A percentile compares a stretch with the other conserved stretches of the same genome.
These are phyloP conservation scores for Yamadazyma kanchanaburiensis DNA, from an alignment of 1,139 yeast genomes.

Conservation along the genomic window DNA sequence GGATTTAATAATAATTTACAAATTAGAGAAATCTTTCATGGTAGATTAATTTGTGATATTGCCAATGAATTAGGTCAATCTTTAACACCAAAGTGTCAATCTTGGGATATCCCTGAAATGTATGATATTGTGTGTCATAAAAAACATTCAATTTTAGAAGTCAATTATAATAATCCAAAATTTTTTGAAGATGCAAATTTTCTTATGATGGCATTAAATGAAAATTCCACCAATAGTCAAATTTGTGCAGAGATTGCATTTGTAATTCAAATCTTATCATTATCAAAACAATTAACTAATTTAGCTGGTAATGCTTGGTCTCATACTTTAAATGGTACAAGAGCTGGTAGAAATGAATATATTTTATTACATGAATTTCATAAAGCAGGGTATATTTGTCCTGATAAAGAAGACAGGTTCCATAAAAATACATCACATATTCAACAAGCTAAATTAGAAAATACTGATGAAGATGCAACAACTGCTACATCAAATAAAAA, in stretches of 20 bases:
- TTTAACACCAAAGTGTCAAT: constrained; percentile 84
- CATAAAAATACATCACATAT: constrained; percentile 39
- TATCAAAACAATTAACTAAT: constrained; percentile 88
- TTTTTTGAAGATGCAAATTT: constrained; percentile 67
- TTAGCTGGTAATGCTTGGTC: constrained; percentile 99
- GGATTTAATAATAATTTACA: constrained; percentile 47
- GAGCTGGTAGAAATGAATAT: constrained; percentile 95
- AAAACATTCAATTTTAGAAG: constrained; percentile 61
- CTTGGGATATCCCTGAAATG: constrained; percentile 97
- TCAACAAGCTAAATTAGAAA: constrained; percentile 37
- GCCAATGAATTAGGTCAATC: constrained; percentile 96
- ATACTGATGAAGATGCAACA: constrained; percentile 44
- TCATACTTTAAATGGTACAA: constrained; percentile 88
- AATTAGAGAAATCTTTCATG: constrained; percentile 71
- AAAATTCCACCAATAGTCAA: constrained; percentile 64
- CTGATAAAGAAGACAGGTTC: constrained; percentile 71
- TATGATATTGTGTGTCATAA: constrained; percentile 68
- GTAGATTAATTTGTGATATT: constrained; percentile 87
- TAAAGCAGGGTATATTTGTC: constrained; percentile 77
- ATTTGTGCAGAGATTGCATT: constrained; percentile 78
- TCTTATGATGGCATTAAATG: constrained; percentile 67
- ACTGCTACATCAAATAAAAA: constrained; percentile 60
- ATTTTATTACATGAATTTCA: constrained; percentile 91
- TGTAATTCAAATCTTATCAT: constrained; percentile 77
- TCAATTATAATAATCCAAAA: constrained; percentile 65